phyloP scores from a whole-genome alignment of 2,329 filamentous ascomycete species.

The Ceratocystis papillata region DNA sequence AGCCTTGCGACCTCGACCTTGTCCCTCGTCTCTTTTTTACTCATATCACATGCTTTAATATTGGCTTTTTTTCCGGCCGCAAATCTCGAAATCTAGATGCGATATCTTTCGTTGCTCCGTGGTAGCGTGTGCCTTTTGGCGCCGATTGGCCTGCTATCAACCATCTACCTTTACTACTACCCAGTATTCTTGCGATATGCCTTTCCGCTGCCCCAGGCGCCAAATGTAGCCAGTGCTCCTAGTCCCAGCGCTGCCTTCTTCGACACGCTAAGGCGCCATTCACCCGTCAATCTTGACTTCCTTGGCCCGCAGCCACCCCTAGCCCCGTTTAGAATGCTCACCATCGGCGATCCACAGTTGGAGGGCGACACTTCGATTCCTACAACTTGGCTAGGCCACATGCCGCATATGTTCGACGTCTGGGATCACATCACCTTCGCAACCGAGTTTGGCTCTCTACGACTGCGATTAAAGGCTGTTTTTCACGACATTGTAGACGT shows the following conservation, averaged over 20 bases:
- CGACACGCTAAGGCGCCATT: constrained; percentile 23
- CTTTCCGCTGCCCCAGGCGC: constrained; percentile 51
- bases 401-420: constrained; percentile 44
- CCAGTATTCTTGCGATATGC: constrained; percentile 69
- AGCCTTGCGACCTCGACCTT: neutral
- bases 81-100: constrained; percentile 30
- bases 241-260: constrained; percentile 23
- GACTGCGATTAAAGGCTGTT: constrained; percentile 42
- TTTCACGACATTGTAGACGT: constrained; percentile 52
- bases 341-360: constrained; percentile 83
- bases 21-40: neutral
- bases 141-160: constrained; percentile 58
- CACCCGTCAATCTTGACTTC: constrained; percentile 13
- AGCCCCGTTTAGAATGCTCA: constrained; percentile 76
- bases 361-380: constrained; percentile 84
- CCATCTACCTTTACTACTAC: constrained; percentile 77
- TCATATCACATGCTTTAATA: neutral
- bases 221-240: constrained; percentile 20
- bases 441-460: constrained; percentile 37
- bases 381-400: constrained; percentile 41
- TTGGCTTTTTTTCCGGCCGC: neutral
- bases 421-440: constrained; percentile 40
- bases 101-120: constrained; percentile 44
- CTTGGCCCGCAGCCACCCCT: constrained; percentile 22
- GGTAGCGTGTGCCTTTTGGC: constrained; percentile 37